phyloP scores from a whole-genome alignment of 1,284 basidiomycete species.

The Cutaneotrichosporon spelunceum region DNA sequence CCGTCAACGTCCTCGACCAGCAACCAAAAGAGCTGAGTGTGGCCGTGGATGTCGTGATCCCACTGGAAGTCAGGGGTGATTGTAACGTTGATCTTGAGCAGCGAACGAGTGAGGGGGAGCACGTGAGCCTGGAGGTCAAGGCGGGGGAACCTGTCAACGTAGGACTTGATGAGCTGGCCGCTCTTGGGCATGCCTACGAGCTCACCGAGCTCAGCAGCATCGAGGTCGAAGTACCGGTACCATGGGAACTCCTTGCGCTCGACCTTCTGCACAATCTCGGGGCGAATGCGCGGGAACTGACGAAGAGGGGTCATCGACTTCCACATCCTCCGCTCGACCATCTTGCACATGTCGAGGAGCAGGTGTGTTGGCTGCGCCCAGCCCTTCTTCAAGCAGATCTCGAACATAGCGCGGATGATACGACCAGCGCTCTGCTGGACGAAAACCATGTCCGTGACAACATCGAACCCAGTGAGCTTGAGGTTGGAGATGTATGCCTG shows the following conservation, averaged over 20 bases:
- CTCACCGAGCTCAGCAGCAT: conserved; percentile 86
- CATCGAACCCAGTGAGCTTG: conserved; percentile 91
- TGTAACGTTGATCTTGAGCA: conserved; percentile 81
- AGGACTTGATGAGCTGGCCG: conserved; percentile 84
- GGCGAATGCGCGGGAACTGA: conserved; percentile 69
- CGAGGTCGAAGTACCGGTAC: conserved; percentile 92
- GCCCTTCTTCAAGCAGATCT: conserved; percentile 97
- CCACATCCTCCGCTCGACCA: conserved; percentile 95
- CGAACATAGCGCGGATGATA: conserved; percentile 94
- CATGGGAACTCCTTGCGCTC: conserved; percentile 99
- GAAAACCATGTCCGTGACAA: conserved; percentile 98
- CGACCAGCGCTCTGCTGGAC: conserved; percentile 87
- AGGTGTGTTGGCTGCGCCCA: conserved; percentile 92
- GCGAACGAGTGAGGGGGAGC: conserved; percentile 84
- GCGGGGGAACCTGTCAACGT: conserved; percentile 96
- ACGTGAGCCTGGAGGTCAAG: conserved; percentile 90
- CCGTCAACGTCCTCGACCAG: conserved; percentile 96
- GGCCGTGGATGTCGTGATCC: conserved; percentile 91
- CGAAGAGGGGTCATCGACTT: conserved; percentile 94
- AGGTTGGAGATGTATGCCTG: conserved; percentile 95
- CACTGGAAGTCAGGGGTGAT: conserved; percentile 95
- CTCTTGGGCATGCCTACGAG: conserved; percentile 90
- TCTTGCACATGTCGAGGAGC: conserved; percentile 92
- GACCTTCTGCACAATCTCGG: conserved; percentile 83
- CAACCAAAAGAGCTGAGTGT: conserved; percentile 85